Percentiles rank a stretch among this genome's conserved stretches.
Evolutionary conservation across 495 filamentous ascomycete genomes (phyloP).

Genomic region (Aspergillus heteromorphus): DNA sequence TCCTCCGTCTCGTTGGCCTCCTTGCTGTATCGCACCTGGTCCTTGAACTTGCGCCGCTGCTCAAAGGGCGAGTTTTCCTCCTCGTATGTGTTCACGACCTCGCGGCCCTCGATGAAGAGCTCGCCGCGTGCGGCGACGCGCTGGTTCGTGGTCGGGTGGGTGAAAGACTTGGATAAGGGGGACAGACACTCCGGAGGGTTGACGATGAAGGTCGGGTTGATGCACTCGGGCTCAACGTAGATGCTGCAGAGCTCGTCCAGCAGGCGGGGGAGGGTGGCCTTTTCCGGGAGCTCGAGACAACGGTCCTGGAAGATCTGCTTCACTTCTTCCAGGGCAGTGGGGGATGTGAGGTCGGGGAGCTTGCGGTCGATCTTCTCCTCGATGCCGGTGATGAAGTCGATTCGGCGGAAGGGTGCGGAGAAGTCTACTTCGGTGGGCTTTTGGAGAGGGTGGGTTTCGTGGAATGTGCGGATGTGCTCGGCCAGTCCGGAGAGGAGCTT

Average conservation of each 20-base stretch:
- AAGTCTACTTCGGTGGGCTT: slow-evolving; percentile 50
- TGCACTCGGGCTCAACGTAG: slow-evolving; percentile 70
- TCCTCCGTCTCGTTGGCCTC: slow-evolving; percentile 32
- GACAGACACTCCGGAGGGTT: slow-evolving; percentile 89
- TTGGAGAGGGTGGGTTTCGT: slow-evolving; percentile 41
- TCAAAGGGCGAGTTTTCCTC: slow-evolving; percentile 92
- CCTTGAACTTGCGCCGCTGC: slow-evolving; percentile 77
- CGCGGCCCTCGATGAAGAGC: slow-evolving; percentile 73
- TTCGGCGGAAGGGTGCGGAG: slow-evolving; percentile 53
- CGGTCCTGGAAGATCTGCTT: slow-evolving; percentile 52
- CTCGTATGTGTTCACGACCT: slow-evolving; percentile 93
- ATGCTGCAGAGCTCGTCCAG: slow-evolving; percentile 73
- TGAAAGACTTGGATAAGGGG: slow-evolving; percentile 84
- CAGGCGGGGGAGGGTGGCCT: slow-evolving; percentile 67
- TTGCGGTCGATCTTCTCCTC: slow-evolving; percentile 56
- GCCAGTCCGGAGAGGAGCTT: slow-evolving; percentile 56
- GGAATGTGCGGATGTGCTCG: slow-evolving; percentile 43
- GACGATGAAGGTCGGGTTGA: slow-evolving; percentile 77
- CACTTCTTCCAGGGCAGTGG: slow-evolving; percentile 52
- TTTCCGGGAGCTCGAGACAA: slow-evolving; percentile 44
- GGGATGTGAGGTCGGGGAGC: slow-evolving; percentile 61
- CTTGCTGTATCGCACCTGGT: slow-evolving; percentile 46
- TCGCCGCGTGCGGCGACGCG: slow-evolving; percentile 74
- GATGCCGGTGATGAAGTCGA: slow-evolving; percentile 80
- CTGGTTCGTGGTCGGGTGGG: slow-evolving; percentile 55